Evolutionary conservation across 2,329 filamentous ascomycete genomes (phyloP).

Genomic region (Gaeumannomyces tritici): DNA sequence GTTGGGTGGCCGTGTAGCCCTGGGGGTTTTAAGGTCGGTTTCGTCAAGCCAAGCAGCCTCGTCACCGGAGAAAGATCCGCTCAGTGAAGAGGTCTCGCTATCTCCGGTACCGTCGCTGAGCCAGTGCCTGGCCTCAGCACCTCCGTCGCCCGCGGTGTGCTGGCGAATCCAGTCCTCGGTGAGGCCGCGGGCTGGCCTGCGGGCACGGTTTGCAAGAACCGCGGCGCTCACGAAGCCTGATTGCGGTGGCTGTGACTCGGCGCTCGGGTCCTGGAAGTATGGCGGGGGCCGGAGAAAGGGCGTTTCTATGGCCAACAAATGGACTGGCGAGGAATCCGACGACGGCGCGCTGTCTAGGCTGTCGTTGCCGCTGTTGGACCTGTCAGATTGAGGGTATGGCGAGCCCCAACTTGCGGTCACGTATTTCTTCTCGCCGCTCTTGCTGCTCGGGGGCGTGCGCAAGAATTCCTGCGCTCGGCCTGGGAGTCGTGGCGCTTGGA

Average conservation of each 20-base stretch:
- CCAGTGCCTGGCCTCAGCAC: constrained; percentile 69
- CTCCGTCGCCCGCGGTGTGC: constrained; percentile 62
- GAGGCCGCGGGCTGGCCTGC: constrained; percentile 51
- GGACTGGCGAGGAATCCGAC: constrained; percentile 51
- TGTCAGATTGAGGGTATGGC: constrained; percentile 65
- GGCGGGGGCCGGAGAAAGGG: constrained; percentile 52
- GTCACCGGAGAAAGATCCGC: constrained; percentile 49
- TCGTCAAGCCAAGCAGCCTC: constrained; percentile 38
- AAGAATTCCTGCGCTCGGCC: constrained; percentile 45
- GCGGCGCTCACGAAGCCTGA: constrained; percentile 39
- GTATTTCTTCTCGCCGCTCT: constrained; percentile 31
- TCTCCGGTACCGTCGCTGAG: constrained; percentile 67
- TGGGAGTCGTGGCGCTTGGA: constrained; percentile 48
- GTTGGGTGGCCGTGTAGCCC: constrained; percentile 23
- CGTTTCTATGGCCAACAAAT: constrained; percentile 51
- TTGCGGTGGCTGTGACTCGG: constrained; percentile 21
- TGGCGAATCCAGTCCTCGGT: constrained; percentile 83
- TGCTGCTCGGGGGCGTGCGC: constrained; percentile 39
- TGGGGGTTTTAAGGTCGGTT: constrained; percentile 37
- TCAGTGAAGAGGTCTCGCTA: constrained; percentile 68
- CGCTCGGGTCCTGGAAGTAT: constrained; percentile 24
- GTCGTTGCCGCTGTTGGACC: constrained; percentile 34
- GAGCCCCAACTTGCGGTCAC: constrained; percentile 84
- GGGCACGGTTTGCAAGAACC: constrained; percentile 53
- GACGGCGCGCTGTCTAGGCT: constrained; percentile 42